Evolutionary conservation across 768 basidiomycete genomes (phyloP), one percentile per base, ranked within the genome.

Genomic region (Xerocomellus chrysenteron): DNA sequence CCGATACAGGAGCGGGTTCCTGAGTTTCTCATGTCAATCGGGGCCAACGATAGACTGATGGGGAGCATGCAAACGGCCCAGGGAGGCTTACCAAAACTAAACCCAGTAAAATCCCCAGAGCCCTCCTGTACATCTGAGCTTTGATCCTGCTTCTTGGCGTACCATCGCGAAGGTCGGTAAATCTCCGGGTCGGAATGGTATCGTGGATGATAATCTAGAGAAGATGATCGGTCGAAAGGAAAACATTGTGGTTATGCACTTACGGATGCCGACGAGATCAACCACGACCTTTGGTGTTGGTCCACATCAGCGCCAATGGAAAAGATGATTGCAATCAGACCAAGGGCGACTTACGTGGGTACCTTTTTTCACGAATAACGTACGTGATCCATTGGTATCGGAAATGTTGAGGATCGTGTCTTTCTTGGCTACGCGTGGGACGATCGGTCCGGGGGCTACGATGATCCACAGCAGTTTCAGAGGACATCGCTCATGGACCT

Each of bases 1-100:
- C 83, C 84, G 5, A 83, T 70, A 60, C 84, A 86, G 4, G 65
- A 54, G 14, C 82, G 76, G n/a, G 80, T 78, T 24, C 80, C 80
- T 76, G 58, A 12, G 35, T 47, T 47, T 54, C 4, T 21, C 17
- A 32, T 45, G 21, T 26, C 8, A 24, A 2, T 52, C 2, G 10
- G 32, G 12, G 32, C 2, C 36, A 41, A 16, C 3, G 21, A 21
- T 21, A 21, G 21, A 21, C 21, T 21, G 21, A 21, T 28, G 26
- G 26, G 26, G 26, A 3, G 9, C 30, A 30, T 30, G 30, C 1
- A 9, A 4, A 6, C 30, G 8, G 30, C 30, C 6, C 30, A 8
- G 30, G 7, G 8, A 14, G 2, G 36, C 57, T 36, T 32, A 65
- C 64, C 64, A 37, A 65, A 36, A 39, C 64, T 66, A 30, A 66